These are phyloP conservation scores for Barnettozyma pratensis DNA, from an alignment of 805 yeast species.

Conservation along the genomic window DNA sequence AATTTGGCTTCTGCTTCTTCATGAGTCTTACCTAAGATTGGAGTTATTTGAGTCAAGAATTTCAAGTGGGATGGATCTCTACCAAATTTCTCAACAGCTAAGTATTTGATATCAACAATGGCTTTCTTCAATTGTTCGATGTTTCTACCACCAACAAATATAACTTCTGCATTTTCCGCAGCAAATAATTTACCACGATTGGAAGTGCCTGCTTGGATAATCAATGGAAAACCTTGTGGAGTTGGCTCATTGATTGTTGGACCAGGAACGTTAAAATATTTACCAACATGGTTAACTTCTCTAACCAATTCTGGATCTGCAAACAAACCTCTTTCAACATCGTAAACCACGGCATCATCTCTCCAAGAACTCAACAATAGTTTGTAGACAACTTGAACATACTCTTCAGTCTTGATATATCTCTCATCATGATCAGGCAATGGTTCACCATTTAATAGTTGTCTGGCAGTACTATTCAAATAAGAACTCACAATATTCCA, in stretches of 20 bases:
- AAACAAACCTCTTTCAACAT: slow-evolving; percentile 21
- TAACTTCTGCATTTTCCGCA: slow-evolving; percentile 37
- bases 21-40: slow-evolving; percentile 31
- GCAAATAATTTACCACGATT: slow-evolving; percentile 34
- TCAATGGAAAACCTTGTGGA: slow-evolving; percentile 37
- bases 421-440: slow-evolving; percentile 36
- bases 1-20: slow-evolving; percentile 33
- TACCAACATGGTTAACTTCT: slow-evolving; percentile 33
- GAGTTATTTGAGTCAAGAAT: slow-evolving; percentile 28
- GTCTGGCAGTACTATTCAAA: slow-evolving; percentile 32
- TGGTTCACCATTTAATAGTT: slow-evolving; percentile 29
- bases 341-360: slow-evolving; percentile 28
- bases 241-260: slow-evolving; percentile 36
- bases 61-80: slow-evolving; percentile 32
- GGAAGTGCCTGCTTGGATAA: slow-evolving; percentile 40
- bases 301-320: slow-evolving; percentile 33
- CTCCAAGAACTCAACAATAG: slow-evolving; percentile 34
- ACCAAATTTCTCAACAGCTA: slow-evolving; percentile 28
- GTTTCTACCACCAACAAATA: slow-evolving; percentile 30
- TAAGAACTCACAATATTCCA: slow-evolving; percentile 40
- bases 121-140: slow-evolving; percentile 19
- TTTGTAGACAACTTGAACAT: slow-evolving; percentile 32
- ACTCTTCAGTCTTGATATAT: slow-evolving; percentile 34
- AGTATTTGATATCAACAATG: slow-evolving; percentile 19
- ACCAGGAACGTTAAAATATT: slow-evolving; percentile 24